Evolutionary conservation across 2,329 filamentous ascomycete species (phyloP), one percentile per base, ranked within the genome.

Genomic region (Claviceps sp.): DNA sequence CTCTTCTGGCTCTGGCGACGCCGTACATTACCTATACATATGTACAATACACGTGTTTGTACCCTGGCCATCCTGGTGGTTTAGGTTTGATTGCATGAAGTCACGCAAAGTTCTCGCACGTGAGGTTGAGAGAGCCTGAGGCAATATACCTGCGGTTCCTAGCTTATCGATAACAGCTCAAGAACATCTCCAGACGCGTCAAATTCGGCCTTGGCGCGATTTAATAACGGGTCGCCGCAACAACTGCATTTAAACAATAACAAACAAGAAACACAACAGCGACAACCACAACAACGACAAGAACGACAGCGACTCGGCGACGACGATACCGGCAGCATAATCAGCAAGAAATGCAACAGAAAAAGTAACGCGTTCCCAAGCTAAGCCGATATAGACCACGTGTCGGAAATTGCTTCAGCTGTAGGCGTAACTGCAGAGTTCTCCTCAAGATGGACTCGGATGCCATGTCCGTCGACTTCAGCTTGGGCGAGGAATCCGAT

Each of bases 391-490:
- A 20, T 50, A 20, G 34, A 23, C 39, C 11, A 11, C 26, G 13
- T 42, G 34, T 16, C 13, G 4, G 14, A 34, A 36, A 45, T 16
- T 22, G 36, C 36, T 9, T 29, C 13, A 38, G 45, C 38, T n/a
- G 44, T 44, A 47, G 23, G 37, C 34, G 49, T 42, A 38, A n/a
- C 17, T 36, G 14, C 50, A 7, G 9, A 34, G 9, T 49, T 55
- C 5, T 2, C 14, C 17, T 57, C 66, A 69, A 60, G 48, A 80
- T 80, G 78, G 74, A 76, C 59, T 78, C 74, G 55, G 76, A 80
- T 55, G 68, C 68, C 44, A 75, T 80, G 66, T 77, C 80, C 52
- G 80, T 63, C 53, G 59, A 59, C 45, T 69, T 68, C 56, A 69
- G 65, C 53, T 51, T 66, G 29, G 68, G 59, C 48, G 67, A 70